Percentiles rank a stretch among this genome's conserved stretches.
Evolutionary conservation across 257 asterid species (phyloP).

Genomic region (Cynanchum wilfordii): DNA sequence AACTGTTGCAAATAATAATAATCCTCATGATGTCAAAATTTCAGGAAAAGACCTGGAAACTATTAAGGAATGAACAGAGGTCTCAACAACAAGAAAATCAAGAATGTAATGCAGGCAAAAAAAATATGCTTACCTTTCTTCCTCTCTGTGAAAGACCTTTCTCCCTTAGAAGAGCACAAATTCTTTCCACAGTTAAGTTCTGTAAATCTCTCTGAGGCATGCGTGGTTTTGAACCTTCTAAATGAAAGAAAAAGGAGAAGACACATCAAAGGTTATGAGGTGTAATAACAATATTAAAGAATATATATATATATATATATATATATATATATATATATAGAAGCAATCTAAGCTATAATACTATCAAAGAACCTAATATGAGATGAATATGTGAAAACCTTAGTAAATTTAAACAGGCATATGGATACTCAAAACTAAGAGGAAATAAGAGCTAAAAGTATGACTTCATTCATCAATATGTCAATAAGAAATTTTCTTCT

Average conservation of each 20-base stretch:
- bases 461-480: not conserved
- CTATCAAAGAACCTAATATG: not conserved
- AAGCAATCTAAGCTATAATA: not conserved
- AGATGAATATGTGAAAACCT: not conserved
- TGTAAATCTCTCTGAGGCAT: slow-evolving; percentile 41
- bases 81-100: not conserved
- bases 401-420: not conserved
- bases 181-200: slow-evolving; percentile 60
- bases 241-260: not conserved
- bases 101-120: not conserved
- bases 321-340: no score
- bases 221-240: slow-evolving; percentile 33
- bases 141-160: slow-evolving; percentile 68
- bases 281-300: not conserved
- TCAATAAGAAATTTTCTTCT: not conserved
- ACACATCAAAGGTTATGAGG: not conserved
- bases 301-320: not conserved
- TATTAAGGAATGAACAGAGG: not conserved
- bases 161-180: slow-evolving; percentile 62
- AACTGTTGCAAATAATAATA: not conserved
- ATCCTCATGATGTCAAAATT: not conserved
- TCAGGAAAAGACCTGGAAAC: not conserved
- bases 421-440: not conserved
- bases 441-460: not conserved
- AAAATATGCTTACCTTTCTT: slow-evolving; percentile 53